Conservation (phyloP, 2,329 filamentous ascomycete genomes). For the Penicillium digitatum region DNA sequence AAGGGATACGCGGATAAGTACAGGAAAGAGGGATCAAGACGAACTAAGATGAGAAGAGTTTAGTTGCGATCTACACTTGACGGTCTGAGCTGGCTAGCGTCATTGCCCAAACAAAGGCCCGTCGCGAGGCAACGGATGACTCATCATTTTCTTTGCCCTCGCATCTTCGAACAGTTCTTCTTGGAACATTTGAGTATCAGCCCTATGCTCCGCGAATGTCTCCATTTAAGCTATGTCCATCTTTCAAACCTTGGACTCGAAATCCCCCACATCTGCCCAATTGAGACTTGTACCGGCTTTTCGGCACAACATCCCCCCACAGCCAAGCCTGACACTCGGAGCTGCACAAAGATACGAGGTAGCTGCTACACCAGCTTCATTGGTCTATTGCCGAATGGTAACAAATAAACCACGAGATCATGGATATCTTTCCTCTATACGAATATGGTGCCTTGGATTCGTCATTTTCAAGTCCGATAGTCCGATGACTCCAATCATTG, state of each 20-base stretch:
- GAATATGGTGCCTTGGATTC: neutral
- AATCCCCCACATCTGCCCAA: neutral
- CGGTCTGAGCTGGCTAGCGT: constrained; percentile 13
- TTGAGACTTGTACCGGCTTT: constrained; percentile 10
- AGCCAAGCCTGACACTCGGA: constrained; percentile 2
- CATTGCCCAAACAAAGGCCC: constrained; percentile 24
- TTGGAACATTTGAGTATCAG: no score
- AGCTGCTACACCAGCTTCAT: constrained; percentile 3
- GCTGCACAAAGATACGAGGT: neutral
- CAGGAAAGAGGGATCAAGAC: neutral
- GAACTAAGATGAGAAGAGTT: constrained; percentile 10
- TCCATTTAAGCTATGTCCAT: neutral
- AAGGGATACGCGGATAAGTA: constrained; percentile 6
- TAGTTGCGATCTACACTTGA: constrained; percentile 11
- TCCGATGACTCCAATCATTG: neutral
- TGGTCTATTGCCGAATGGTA: constrained; percentile 14
- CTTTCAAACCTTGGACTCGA: neutral
- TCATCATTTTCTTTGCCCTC: constrained; percentile 2
- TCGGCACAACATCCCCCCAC: constrained; percentile 19
- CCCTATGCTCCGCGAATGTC: neutral
- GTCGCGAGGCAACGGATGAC: constrained; percentile 23
- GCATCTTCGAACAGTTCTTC: no score
- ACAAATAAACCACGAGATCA: neutral
- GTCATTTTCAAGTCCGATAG: constrained; percentile 17
- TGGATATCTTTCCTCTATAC: constrained; percentile 7